A percentile compares a stretch with the other conserved stretches of the same genome.
phyloP scores from a whole-genome alignment of 495 filamentous ascomycete genomes.

The Podospora pseudoanserina region DNA sequence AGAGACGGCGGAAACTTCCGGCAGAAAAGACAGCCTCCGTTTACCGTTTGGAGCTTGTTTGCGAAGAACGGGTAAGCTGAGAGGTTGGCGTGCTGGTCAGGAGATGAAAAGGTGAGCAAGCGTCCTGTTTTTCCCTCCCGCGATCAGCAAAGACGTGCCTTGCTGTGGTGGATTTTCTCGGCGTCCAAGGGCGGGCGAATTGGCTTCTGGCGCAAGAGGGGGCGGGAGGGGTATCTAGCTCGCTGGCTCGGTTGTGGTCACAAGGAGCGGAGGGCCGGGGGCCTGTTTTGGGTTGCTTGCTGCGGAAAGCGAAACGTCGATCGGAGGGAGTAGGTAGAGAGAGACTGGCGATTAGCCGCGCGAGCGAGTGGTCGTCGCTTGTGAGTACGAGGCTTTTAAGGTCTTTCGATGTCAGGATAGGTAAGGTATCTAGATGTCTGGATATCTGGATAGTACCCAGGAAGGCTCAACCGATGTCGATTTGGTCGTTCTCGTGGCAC shows the following conservation, averaged over 20 bases:
- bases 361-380: neutral
- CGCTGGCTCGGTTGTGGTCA: neutral
- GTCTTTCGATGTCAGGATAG: neutral
- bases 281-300: constrained; percentile 1
- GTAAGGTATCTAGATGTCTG: too few species aligned
- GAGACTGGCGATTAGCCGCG: neutral
- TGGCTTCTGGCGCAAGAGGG: neutral
- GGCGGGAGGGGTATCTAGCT: neutral
- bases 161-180: constrained; percentile 1
- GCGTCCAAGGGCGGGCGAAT: neutral
- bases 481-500: neutral
- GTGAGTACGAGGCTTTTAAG: neutral
- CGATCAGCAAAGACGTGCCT: constrained; percentile 2
- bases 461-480: neutral
- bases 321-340: neutral
- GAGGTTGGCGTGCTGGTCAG: neutral
- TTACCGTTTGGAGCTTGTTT: neutral
- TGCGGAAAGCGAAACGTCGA: constrained; percentile 3
- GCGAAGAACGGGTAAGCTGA: neutral
- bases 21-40: neutral
- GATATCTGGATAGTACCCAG: neutral
- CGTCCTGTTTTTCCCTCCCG: constrained; percentile 1
- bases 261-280: constrained; percentile 1
- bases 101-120: neutral
- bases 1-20: neutral